phyloP scores from a whole-genome alignment of 148 eudicot genomes.

The Chenopodium quinoa region DNA sequence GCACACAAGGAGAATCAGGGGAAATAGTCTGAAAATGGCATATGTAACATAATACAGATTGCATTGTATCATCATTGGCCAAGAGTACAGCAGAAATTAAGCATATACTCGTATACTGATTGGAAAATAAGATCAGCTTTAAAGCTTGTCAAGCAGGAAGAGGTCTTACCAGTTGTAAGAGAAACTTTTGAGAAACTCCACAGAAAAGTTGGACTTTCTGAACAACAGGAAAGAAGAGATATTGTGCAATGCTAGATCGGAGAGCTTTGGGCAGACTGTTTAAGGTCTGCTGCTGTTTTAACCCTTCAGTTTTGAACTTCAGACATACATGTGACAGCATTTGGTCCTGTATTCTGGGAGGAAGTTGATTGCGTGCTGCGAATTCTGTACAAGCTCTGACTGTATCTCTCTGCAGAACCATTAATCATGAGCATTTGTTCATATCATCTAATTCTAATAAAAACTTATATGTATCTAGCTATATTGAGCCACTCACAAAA shows the following conservation, averaged over 20 bases:
- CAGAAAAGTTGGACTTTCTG: conserved; percentile 64
- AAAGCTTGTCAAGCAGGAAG: background rate
- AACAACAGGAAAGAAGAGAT: conserved; percentile 58
- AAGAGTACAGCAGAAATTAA: background rate
- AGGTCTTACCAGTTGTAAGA: conserved; percentile 67
- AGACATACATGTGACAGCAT: conserved; percentile 68
- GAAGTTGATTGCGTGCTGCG: conserved; percentile 66
- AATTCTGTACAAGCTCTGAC: conserved; percentile 68
- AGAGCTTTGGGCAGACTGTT: conserved; percentile 75
- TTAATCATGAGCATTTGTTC: background rate
- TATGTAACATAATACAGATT: background rate
- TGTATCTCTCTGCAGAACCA: conserved; percentile 69
- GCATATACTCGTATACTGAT: background rate
- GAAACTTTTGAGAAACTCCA: conserved; percentile 68
- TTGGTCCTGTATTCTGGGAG: conserved; percentile 60
- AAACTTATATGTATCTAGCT: background rate
- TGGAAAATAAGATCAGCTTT: background rate
- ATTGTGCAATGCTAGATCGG: conserved; percentile 59
- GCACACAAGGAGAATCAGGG: conserved; percentile 1
- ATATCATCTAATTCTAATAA: background rate
- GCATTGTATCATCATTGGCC: background rate
- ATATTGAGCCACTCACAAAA: conserved; percentile 28
- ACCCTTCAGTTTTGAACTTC: conserved; percentile 71
- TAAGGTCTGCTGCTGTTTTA: conserved; percentile 74
- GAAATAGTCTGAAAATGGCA: background rate